Evolutionary conservation across 352 stramenopile species (phyloP).

Genomic region (Phytophthora multivora): DNA sequence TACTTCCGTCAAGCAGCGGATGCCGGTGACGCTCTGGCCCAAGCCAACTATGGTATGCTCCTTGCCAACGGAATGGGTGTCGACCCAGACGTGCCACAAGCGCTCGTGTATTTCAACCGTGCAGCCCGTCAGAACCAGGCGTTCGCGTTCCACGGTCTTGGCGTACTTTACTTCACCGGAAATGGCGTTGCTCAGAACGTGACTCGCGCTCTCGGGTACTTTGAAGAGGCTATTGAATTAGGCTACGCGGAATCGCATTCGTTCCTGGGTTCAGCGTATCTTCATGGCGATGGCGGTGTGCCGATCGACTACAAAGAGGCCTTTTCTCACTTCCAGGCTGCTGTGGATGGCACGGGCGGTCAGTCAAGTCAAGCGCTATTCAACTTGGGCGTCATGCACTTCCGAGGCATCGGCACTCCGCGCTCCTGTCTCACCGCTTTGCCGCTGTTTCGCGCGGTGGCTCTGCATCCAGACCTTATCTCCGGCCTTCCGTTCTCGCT

Average conservation of each 20-base stretch:
- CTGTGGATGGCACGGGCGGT: slow-evolving; percentile 42
- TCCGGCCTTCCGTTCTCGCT: slow-evolving; percentile 66
- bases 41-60: slow-evolving; percentile 79
- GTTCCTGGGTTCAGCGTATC: slow-evolving; percentile 69
- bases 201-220: slow-evolving; percentile 59
- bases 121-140: slow-evolving; percentile 59
- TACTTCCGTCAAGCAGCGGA: slow-evolving; percentile 77
- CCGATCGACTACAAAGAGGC: slow-evolving; percentile 46
- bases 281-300: slow-evolving; percentile 65
- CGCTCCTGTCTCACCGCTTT: slow-evolving; percentile 52
- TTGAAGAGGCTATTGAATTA: slow-evolving; percentile 59
- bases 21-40: slow-evolving; percentile 59
- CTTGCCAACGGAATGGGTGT: slow-evolving; percentile 70
- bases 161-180: slow-evolving; percentile 63
- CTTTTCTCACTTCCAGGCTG: slow-evolving; percentile 67
- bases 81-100: slow-evolving; percentile 56
- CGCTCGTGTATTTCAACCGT: slow-evolving; percentile 63
- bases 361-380: slow-evolving; percentile 65
- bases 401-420: slow-evolving; percentile 54
- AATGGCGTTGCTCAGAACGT: slow-evolving; percentile 63
- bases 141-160: slow-evolving; percentile 72
- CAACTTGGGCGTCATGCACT: slow-evolving; percentile 82
- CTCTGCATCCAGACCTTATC: slow-evolving; percentile 57
- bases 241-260: slow-evolving; percentile 72
- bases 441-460: slow-evolving; percentile 65